Percentiles rank a stretch among this genome's conserved stretches.
Evolutionary conservation across 371 early-diverging fungal genomes (phyloP).

Genomic region (Apophysomyces variabilis): DNA sequence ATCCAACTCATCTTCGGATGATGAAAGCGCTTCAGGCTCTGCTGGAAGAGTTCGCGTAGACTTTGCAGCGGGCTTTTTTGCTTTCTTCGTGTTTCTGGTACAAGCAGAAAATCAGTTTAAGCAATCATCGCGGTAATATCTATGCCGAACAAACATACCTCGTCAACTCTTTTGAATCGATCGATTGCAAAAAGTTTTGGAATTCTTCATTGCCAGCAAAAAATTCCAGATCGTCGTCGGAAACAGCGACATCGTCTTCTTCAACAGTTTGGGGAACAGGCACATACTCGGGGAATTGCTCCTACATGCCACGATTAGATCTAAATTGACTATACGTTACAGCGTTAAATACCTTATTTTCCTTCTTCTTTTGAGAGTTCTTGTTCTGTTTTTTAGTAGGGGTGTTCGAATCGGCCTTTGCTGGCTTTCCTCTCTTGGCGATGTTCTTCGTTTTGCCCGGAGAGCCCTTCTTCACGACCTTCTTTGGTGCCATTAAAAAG

Average conservation of each 20-base stretch:
- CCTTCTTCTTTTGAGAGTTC: not conserved
- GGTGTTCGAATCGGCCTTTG: not conserved
- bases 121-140: not conserved
- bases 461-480: not conserved
- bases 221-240: constrained; percentile 72
- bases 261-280: constrained; percentile 30
- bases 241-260: constrained; percentile 55
- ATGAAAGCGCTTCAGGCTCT: constrained; percentile 32
- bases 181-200: constrained; percentile 29
- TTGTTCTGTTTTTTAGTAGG: not conserved
- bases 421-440: not conserved
- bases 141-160: constrained; percentile 28
- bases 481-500: not conserved
- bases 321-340: not conserved
- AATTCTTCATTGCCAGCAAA: constrained; percentile 34
- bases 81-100: constrained; percentile 25
- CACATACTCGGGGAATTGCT: constrained; percentile 25
- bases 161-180: constrained; percentile 42
- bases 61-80: constrained; percentile 20
- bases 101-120: not conserved
- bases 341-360: not conserved
- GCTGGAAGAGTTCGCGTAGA: constrained; percentile 20
- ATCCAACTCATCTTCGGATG: constrained; percentile 49
- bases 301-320: not conserved
- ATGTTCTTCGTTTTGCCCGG: not conserved